These are phyloP conservation scores for Dryas octopetala DNA, from an alignment of 306 rosid genomes.

Conservation along the genomic window DNA sequence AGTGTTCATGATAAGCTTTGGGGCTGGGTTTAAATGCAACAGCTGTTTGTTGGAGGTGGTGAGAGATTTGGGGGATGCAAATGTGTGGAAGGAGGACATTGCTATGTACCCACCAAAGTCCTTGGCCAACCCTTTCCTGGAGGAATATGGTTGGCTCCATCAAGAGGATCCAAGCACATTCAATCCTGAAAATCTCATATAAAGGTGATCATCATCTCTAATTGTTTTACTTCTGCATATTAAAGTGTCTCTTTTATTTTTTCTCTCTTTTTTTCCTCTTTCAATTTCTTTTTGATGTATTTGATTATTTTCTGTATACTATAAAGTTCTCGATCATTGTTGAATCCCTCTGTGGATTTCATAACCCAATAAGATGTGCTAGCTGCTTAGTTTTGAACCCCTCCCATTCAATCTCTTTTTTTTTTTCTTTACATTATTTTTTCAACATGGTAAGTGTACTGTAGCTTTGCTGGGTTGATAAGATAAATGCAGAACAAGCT, in stretches of 20 bases:
- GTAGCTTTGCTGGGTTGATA: not conserved
- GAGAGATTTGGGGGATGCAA: conserved; percentile 50
- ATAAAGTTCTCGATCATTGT: conserved; percentile 18
- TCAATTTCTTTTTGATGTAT: not conserved
- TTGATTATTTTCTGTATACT: conserved; percentile 24
- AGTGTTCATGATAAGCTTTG: conserved; percentile 87
- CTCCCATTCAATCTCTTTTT: not conserved
- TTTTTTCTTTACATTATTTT: not conserved
- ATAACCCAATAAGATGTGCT: conserved; percentile 20
- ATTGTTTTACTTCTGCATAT: not conserved
- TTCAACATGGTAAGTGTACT: not conserved
- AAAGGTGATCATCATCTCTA: not conserved
- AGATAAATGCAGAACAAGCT: not conserved
- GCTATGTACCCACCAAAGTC: conserved; percentile 63
- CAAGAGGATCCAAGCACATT: conserved; percentile 54
- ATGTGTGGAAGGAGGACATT: conserved; percentile 82
- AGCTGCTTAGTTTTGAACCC: not conserved
- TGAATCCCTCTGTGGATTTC: conserved; percentile 35
- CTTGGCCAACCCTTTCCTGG: conserved; percentile 77
- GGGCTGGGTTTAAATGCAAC: conserved; percentile 93
- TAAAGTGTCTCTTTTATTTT: not conserved
- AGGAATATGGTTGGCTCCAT: conserved; percentile 79
- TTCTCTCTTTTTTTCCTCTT: not conserved
- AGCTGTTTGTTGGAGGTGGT: conserved; percentile 85
- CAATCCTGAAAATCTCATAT: conserved; percentile 9